Base-by-base conservation (phyloP, 116 monocot species). In the Cymodocea nodosa region DNA sequence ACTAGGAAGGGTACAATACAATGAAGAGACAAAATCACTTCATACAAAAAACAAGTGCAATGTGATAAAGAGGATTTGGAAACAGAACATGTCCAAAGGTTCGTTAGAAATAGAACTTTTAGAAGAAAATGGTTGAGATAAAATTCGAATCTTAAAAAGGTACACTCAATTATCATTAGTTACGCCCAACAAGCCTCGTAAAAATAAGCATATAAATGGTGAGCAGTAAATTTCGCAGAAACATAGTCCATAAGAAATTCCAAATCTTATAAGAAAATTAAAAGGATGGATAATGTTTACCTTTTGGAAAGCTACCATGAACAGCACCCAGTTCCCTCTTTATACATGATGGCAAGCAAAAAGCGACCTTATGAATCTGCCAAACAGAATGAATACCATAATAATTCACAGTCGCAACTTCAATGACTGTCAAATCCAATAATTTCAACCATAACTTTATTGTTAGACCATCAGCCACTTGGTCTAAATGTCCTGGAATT, bases 361-460 rank as follows among this genome's bases (percentile, higher is more conserved):
- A 88, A 36, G 97, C 91, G 70, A 91, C 90, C 69, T 36, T 76
- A 51, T 97, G 97, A 23, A 97, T 77, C 91, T 97, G 81, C 20
- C 57, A 72, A 64, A n/a, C 14, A 19, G 39, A 36, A 6, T 11
- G 11, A 44, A 8, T 44, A 8, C 44, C 44, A 44, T 44, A 8
- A 44, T 44, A 44, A 44, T 44, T 44, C 44, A 44, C 11, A 11
- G 5, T 44, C 44, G 6, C 6, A 44, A 44, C 30, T 30, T 30
- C 30, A 30, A 1, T 30, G 30, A 30, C 30, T 3, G 3, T 30
- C 3, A 30, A 30, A 30, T 30, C 1, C 30, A 30, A 30, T 30
- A 30, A 30, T 1, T 30, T 30, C 30, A 30, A 30, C 30, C 3
- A 30, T 30, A 30, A 30, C 30, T 30, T 30, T 30, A 30, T 30